Evolutionary conservation across 257 asterid genomes (phyloP).

Genomic region (Solanum corneliomulleri): DNA sequence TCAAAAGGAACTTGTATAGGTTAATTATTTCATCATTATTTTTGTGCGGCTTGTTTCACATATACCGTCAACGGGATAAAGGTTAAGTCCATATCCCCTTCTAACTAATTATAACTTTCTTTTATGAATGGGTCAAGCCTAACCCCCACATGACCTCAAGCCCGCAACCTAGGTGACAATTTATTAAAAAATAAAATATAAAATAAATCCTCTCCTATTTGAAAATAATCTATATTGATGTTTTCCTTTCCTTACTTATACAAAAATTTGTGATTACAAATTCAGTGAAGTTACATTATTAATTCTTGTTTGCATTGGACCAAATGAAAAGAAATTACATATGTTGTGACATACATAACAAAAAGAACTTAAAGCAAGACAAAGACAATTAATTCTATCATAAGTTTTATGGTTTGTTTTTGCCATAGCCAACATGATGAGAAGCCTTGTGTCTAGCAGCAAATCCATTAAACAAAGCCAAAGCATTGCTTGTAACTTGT

Average conservation of each 20-base stretch:
- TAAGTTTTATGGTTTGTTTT: not conserved
- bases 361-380: not conserved
- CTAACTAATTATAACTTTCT: too few relatives aligned
- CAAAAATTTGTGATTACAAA: not conserved
- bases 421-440: not conserved
- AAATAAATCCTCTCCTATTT: not conserved
- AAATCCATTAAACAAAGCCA: conserved; percentile 44
- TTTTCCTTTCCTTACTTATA: not conserved
- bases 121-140: too few relatives aligned
- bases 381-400: not conserved
- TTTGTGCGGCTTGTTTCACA: too few relatives aligned
- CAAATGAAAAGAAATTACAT: not conserved
- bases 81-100: too few relatives aligned
- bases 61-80: too few relatives aligned
- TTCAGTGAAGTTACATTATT: not conserved
- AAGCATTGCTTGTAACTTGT: conserved; percentile 39
- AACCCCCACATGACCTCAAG: too few relatives aligned
- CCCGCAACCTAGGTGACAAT: too few relatives aligned
- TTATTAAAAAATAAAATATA: too few relatives aligned
- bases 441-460: conserved; percentile 28
- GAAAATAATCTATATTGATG: not conserved
- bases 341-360: not conserved
- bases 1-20: too few relatives aligned
- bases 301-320: not conserved
- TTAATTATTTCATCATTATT: too few relatives aligned